Evolutionary conservation across 2,329 filamentous ascomycete species (phyloP).

Genomic region (Trichoderma semiorbis): DNA sequence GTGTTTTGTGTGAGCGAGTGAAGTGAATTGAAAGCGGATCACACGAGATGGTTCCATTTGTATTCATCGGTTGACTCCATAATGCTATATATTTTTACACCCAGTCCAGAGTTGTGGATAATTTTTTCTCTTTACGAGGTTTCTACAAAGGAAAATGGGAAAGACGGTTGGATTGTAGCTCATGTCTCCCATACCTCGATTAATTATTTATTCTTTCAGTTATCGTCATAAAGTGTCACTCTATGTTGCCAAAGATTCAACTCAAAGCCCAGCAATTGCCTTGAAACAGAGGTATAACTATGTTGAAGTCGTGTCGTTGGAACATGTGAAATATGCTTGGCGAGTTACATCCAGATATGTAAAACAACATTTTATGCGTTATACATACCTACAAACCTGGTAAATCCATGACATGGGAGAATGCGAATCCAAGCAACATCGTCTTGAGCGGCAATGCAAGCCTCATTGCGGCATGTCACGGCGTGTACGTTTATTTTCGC

Average conservation of each 20-base stretch:
- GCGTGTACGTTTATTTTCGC: not conserved
- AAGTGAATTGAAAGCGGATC: not conserved
- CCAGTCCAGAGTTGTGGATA: constrained; percentile 5
- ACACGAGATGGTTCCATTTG: not conserved
- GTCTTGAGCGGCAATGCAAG: not conserved
- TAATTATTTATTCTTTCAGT: constrained; percentile 5
- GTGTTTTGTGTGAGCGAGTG: not conserved
- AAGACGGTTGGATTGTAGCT: not conserved
- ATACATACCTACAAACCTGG: not conserved
- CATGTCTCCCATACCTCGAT: not conserved
- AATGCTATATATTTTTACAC: constrained; percentile 13
- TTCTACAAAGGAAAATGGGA: not conserved
- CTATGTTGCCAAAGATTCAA: not conserved
- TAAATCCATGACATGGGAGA: not conserved
- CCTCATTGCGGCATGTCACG: not conserved
- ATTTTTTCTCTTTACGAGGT: constrained; percentile 6
- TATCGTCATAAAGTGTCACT: not conserved
- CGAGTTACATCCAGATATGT: not conserved
- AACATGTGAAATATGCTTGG: not conserved
- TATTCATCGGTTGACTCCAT: not conserved
- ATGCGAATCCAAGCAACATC: not conserved
- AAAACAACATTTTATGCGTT: not conserved
- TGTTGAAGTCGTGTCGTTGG: not conserved
- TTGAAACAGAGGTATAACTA: not conserved
- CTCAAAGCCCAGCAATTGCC: not conserved